Evolutionary conservation across 1,139 yeast species (phyloP).

Genomic region (Geotrichum cucujoidarum): DNA sequence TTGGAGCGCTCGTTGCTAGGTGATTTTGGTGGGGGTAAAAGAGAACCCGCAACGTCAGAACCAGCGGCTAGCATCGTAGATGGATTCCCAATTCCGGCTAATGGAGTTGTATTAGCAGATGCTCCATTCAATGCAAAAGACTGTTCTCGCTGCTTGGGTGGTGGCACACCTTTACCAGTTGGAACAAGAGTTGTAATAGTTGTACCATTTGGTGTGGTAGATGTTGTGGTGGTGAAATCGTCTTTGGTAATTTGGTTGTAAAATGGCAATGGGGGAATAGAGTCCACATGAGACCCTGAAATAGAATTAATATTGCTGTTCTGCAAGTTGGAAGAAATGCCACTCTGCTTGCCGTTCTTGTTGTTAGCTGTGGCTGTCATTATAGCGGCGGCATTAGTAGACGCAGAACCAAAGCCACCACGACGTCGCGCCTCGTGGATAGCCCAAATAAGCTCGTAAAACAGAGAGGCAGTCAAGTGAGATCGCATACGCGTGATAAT

Average conservation of each 20-base stretch:
- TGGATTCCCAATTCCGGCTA: constrained; percentile 20
- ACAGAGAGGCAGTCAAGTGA: constrained; percentile 83
- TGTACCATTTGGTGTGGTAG: constrained; percentile 90
- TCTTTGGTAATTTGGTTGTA: constrained; percentile 90
- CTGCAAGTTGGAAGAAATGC: constrained; percentile 1
- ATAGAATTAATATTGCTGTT: constrained; percentile 8
- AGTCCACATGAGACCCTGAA: constrained; percentile 19
- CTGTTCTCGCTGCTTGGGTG: no score
- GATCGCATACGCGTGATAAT: constrained; percentile 86
- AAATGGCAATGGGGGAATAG: constrained; percentile 70
- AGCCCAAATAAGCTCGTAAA: constrained; percentile 91
- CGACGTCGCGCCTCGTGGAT: constrained; percentile 90
- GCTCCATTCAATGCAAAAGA: constrained; percentile 1
- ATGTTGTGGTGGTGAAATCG: constrained; percentile 77
- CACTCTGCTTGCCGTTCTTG: constrained; percentile 1
- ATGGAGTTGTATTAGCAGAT: constrained; percentile 11
- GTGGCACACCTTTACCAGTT: no score
- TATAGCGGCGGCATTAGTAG: constrained; percentile 18
- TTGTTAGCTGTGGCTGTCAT: constrained; percentile 13
- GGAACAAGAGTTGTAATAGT: constrained; percentile 86
- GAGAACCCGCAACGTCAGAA: constrained; percentile 19
- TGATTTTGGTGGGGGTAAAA: no score
- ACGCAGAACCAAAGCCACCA: constrained; percentile 29
- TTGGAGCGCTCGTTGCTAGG: no score
- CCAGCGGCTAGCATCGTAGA: constrained; percentile 19